Percentiles rank a stretch among this genome's conserved stretches.
Evolutionary conservation across 1,284 basidiomycete genomes (phyloP).

Genomic region (Phlebopus sp.): DNA sequence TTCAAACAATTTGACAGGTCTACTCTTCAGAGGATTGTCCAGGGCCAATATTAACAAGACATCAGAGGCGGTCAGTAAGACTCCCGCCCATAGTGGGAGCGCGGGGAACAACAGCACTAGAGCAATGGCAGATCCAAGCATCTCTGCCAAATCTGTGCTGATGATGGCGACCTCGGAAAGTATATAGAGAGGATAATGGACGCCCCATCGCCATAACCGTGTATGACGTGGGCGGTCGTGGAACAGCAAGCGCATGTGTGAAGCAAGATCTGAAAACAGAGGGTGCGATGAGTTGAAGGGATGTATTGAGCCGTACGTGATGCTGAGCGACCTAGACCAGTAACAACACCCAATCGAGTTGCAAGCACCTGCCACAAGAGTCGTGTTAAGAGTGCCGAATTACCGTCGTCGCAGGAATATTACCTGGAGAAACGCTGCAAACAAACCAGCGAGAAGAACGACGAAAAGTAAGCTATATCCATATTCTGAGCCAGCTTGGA

Average conservation of each 20-base stretch:
- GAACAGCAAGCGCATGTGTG: slow-evolving; percentile 57
- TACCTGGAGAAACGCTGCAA: slow-evolving; percentile 62
- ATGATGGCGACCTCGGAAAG: slow-evolving; percentile 68
- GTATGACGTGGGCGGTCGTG: slow-evolving; percentile 48
- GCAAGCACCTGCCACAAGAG: slow-evolving; percentile 42
- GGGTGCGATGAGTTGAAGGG: background rate
- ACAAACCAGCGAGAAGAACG: slow-evolving; percentile 66
- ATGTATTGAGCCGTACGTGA: background rate
- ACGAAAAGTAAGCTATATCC: slow-evolving; percentile 77
- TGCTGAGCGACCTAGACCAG: slow-evolving; percentile 41
- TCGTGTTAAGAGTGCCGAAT: slow-evolving; percentile 7
- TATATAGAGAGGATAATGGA: slow-evolving; percentile 53
- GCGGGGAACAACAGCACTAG: slow-evolving; percentile 69
- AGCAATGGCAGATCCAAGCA: slow-evolving; percentile 75
- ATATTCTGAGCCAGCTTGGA: slow-evolving; percentile 58
- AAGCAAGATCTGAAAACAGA: slow-evolving; percentile 42
- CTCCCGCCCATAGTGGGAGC: slow-evolving; percentile 65
- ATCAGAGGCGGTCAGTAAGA: slow-evolving; percentile 69
- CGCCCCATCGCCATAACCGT: slow-evolving; percentile 46
- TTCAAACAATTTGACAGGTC: slow-evolving; percentile 60
- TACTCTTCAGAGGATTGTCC: slow-evolving; percentile 41
- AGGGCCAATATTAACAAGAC: slow-evolving; percentile 63
- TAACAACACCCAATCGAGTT: slow-evolving; percentile 46
- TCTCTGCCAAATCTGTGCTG: slow-evolving; percentile 56
- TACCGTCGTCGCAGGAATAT: background rate